Conservation (phyloP, 2,329 filamentous ascomycete genomes). For the Talaromyces sp. region DNA sequence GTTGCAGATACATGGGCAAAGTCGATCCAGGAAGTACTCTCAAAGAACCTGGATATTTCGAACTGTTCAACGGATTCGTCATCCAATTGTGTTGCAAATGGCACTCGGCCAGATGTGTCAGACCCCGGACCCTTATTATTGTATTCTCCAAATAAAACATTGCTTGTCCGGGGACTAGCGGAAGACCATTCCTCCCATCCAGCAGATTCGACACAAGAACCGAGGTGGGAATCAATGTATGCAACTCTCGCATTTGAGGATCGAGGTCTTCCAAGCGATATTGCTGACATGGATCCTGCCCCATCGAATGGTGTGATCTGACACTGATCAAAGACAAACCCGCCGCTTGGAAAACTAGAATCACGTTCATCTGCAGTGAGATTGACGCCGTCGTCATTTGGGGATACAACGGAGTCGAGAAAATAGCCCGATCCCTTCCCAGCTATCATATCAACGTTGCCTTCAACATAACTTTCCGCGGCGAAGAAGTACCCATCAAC, state of each 20-base stretch:
- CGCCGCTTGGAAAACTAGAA: conserved; percentile 38
- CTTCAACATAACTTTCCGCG: conserved; percentile 45
- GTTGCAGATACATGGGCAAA: conserved; percentile 41
- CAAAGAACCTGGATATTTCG: conserved; percentile 46
- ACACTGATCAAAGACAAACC: conserved; percentile 43
- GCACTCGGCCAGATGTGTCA: conserved; percentile 32
- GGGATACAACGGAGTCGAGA: conserved; percentile 38
- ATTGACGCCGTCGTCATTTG: conserved; percentile 38
- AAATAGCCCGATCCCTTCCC: conserved; percentile 51
- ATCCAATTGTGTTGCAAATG: conserved; percentile 42
- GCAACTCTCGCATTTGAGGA: conserved; percentile 19
- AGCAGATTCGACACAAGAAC: conserved; percentile 13
- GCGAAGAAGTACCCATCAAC: conserved; percentile 44
- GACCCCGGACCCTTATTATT: conserved; percentile 41
- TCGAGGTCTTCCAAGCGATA: conserved; percentile 18
- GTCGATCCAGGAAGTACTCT: conserved; percentile 46
- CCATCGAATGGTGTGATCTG: conserved; percentile 34
- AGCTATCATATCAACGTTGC: conserved; percentile 48
- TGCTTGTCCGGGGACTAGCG: conserved; percentile 28
- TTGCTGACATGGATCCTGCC: conserved; percentile 7
- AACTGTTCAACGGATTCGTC: conserved; percentile 42
- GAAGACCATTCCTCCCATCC: conserved; percentile 35
- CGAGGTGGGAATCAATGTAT: conserved; percentile 16
- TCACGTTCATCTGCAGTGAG: conserved; percentile 45
- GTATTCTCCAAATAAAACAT: conserved; percentile 38